Conservation (phyloP, 305 asterid species). For the Solanum aculeatissimum region DNA sequence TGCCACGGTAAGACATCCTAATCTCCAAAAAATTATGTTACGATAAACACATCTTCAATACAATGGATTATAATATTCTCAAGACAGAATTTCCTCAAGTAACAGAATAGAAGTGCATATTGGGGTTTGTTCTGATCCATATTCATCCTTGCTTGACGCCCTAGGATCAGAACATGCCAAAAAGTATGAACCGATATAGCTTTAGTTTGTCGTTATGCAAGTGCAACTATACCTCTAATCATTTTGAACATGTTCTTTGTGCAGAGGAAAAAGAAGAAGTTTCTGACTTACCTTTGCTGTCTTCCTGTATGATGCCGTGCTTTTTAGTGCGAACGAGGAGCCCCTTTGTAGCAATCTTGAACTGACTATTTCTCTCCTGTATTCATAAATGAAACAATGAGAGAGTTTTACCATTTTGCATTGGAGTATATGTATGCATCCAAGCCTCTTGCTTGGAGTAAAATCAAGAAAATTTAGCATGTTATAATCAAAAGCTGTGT, state of each 20-base stretch:
- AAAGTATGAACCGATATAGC: neutral
- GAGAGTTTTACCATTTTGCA: neutral
- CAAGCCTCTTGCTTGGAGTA: neutral
- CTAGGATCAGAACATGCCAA: slow-evolving; percentile 18
- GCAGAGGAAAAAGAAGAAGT: slow-evolving; percentile 12
- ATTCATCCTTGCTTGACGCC: slow-evolving; percentile 27
- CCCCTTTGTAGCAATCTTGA: neutral
- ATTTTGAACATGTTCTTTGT: neutral
- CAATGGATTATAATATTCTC: neutral
- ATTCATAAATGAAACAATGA: neutral
- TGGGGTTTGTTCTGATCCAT: slow-evolving; percentile 22
- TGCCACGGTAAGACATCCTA: neutral
- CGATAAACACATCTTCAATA: neutral
- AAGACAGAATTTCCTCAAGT: neutral
- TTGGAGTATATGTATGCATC: neutral
- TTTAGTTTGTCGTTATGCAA: neutral
- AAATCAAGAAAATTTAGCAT: neutral
- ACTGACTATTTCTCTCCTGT: neutral
- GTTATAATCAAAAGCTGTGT: neutral
- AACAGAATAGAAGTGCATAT: neutral
- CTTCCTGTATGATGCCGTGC: neutral
- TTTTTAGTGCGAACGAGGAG: neutral
- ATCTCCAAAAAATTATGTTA: neutral
- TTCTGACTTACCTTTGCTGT: slow-evolving; percentile 10
- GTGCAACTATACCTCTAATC: neutral